Base-by-base conservation (phyloP, 192 early-diverging fungal genomes). In the Helicostylum pulchrum region DNA sequence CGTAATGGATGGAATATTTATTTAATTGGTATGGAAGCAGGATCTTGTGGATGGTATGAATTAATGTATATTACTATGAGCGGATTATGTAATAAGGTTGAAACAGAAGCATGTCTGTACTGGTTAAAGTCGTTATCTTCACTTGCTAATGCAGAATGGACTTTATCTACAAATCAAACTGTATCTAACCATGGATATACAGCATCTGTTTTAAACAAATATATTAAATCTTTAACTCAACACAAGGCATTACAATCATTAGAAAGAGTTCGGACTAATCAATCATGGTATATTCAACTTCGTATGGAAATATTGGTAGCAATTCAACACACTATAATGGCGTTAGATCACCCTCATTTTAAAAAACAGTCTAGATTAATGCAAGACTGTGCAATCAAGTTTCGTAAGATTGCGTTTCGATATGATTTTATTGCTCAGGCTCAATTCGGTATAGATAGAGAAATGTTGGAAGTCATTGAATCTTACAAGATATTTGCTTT, bases 261-360 rank as follows among this genome's bases (percentile, higher is more conserved):
- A 31, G 23, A 36, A 21, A 34, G 58, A 17, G 61, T 62, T 19
- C 32, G 61, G 5, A 17, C 42, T 0, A 63, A 49, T 6, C 68
- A 63, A 34, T 17, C 36, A 36, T 64, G 68, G 62, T 64, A 56
- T 44, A 49, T 70, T 50, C 68, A 70, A 23, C 26, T 64, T n/a
- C 61, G 68, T 31, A 63, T 63, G 36, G 68, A 70, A 7, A 64
- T 70, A 62, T 15, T 70, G 12, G 64, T 31, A 21, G 14, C 52
- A 10, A 56, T 68, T 44, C 60, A 68, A 36, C 34, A 39, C 19
- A 62, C 58, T 12, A 20, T 62, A 10, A n/a, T n/a, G 15, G 36
- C 53, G 9, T 39, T 68, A 20, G 32, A 62, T n/a, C 17, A 20
- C 4, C 23, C 4, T 53, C 0, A 34, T n/a, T 39, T 15, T 0